Base-by-base conservation (phyloP, 352 stramenopile species). In the Phytophthora lateralis region DNA sequence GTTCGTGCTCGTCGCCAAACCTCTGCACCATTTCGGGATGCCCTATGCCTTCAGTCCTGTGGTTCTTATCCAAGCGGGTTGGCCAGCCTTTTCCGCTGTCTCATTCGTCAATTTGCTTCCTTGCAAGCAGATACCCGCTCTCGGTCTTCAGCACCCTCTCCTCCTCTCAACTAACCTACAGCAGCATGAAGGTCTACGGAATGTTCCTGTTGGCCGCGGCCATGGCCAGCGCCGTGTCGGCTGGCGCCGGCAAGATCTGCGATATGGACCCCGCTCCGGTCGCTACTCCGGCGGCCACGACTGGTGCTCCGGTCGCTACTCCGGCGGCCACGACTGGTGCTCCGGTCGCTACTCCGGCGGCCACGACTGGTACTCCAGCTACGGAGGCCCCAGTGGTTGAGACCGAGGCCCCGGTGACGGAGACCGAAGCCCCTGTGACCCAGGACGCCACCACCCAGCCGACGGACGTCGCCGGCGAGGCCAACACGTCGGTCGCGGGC, bases 151-250 rank as follows among this genome's bases (percentile, higher is more conserved):
- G 37, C 51, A 32, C 41, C 32, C 20, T 27, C 20, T 27, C 5
- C 12, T 53, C n/a, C 15, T 41, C 35, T 41, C 12, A 15, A 37
- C 30, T 10, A 37, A 37, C 29, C 29, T 7, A n/a, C n/a, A 45
- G n/a, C 27, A 69, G 10, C 37, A 75, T 76, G 68, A 70, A 76
- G 53, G 49, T 76, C n/a, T 67, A 76, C 57, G 58, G 47, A 12
- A 41, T 76, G 41, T 66, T 76, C 46, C 35, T 67, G 50, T 48
- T 71, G 56, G 63, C 57, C 14, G 63, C 56, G 44, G 68, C 60
- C 52, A 69, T 76, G 63, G 58, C 58, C 42, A 51, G 37, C 35
- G 44, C 53, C n/a, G 55, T 73, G 10, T 55, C 66, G 11, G 68
- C 63, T 26, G 56, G 53, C 49, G 68, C 63, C 32, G 56, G 53